phyloP scores from a whole-genome alignment of 2,329 filamentous ascomycete genomes.

The Talaromyces sp. region DNA sequence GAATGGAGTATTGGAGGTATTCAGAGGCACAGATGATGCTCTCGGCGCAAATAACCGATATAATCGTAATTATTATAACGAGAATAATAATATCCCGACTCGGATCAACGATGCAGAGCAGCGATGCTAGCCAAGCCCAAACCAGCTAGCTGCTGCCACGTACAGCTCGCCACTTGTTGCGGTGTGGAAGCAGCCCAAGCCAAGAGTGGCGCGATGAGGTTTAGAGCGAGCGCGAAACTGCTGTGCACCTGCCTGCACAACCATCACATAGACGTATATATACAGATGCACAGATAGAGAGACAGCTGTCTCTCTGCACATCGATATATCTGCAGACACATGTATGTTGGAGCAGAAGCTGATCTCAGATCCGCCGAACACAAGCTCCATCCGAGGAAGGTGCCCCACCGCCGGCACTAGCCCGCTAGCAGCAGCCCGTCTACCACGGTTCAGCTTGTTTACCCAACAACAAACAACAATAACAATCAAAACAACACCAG shows the following conservation, averaged over 20 bases:
- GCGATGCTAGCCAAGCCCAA: not conserved
- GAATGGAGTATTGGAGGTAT: not conserved
- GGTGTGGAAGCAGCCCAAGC: not conserved
- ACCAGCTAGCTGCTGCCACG: not conserved
- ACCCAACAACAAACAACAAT: constrained; percentile 8
- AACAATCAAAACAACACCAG: constrained; percentile 6
- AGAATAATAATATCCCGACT: not conserved
- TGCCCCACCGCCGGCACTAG: not conserved
- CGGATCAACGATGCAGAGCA: not conserved
- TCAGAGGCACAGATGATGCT: no score
- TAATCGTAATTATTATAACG: not conserved
- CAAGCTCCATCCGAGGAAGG: not conserved
- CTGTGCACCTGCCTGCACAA: not conserved
- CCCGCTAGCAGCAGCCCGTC: not conserved
- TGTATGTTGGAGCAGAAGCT: not conserved
- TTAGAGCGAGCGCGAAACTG: not conserved
- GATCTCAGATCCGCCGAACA: not conserved
- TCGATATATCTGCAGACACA: not conserved
- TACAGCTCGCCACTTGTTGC: not conserved
- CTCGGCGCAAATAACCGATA: not conserved
- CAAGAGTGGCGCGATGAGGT: not conserved
- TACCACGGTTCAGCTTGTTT: constrained; percentile 14
- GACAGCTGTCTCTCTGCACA: not conserved
- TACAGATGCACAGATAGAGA: not conserved
- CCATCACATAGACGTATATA: not conserved